Conservation (phyloP, 805 yeast genomes). For the Ogataea methanolica region DNA sequence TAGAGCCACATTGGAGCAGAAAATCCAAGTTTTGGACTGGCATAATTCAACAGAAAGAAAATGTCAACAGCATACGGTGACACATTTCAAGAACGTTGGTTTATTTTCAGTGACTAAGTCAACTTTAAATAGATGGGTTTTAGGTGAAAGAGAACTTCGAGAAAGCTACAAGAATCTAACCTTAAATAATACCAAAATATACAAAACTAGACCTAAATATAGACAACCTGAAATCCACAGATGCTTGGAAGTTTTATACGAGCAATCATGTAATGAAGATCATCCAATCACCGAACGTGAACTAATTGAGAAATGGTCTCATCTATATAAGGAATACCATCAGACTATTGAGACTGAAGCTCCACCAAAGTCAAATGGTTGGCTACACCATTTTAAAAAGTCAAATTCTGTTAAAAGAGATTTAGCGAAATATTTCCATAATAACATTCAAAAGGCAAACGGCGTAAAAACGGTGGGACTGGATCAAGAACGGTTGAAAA, state of each 20-base stretch:
- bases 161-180: constrained; percentile 24
- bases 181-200: constrained; percentile 21
- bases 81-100: constrained; percentile 26
- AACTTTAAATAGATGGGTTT: constrained; percentile 36
- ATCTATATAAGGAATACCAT: constrained; percentile 20
- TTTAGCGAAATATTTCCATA: constrained; percentile 24
- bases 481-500: constrained; percentile 24
- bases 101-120: constrained; percentile 35
- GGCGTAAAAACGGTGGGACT: constrained; percentile 11
- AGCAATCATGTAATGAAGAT: constrained; percentile 31
- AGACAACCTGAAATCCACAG: constrained; percentile 31
- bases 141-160: constrained; percentile 29
- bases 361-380: constrained; percentile 33
- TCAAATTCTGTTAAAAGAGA: constrained; percentile 25
- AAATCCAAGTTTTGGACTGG: constrained; percentile 34
- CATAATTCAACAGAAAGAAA: constrained; percentile 25
- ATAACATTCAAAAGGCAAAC: constrained; percentile 9
- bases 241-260: constrained; percentile 34
- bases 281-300: constrained; percentile 26
- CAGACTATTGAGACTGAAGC: constrained; percentile 4
- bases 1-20: constrained; percentile 35
- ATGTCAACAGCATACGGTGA: constrained; percentile 33
- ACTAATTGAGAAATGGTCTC: constrained; percentile 29
- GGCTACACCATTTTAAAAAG: constrained; percentile 37
- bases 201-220: constrained; percentile 30